phyloP scores from a whole-genome alignment of 2,329 filamentous ascomycete genomes.

The Stachybotrys echinatus region DNA sequence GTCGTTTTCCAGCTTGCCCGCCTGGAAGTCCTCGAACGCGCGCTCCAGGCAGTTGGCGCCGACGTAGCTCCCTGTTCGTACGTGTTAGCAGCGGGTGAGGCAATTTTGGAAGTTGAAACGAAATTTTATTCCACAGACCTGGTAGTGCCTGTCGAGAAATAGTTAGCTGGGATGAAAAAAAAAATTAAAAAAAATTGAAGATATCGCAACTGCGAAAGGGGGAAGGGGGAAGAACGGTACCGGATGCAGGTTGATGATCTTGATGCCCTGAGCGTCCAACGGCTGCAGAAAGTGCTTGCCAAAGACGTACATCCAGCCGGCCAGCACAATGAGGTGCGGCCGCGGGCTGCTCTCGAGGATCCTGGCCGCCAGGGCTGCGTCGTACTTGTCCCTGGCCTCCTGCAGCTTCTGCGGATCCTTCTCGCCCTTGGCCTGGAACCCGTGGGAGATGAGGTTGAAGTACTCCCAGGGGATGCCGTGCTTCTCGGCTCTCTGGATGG shows the following conservation, averaged over 20 bases:
- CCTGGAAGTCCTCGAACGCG: constrained; percentile 67
- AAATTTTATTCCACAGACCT: constrained; percentile 33
- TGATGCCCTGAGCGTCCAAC: constrained; percentile 54
- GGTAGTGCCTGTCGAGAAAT: constrained; percentile 44
- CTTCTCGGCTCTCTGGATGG: not conserved
- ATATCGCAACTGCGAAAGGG: constrained; percentile 20
- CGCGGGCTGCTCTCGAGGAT: constrained; percentile 49
- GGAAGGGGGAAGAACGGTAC: constrained; percentile 46
- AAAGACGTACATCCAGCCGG: constrained; percentile 86
- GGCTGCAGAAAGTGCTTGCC: constrained; percentile 65
- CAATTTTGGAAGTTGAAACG: too few relatives aligned
- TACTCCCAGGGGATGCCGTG: constrained; percentile 62
- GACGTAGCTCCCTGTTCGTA: constrained; percentile 60
- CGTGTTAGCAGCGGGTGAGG: not conserved
- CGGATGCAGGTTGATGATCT: constrained; percentile 80
- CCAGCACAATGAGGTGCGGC: constrained; percentile 73
- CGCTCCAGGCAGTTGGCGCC: constrained; percentile 73
- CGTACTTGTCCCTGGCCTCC: constrained; percentile 63
- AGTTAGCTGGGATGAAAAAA: not conserved
- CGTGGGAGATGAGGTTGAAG: constrained; percentile 76
- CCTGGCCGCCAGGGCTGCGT: constrained; percentile 65
- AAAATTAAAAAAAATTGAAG: too few relatives aligned
- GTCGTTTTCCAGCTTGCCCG: constrained; percentile 56
- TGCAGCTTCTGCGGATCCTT: constrained; percentile 48
- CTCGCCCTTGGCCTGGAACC: constrained; percentile 53